Evolutionary conservation across 2,329 filamentous ascomycete genomes (phyloP).

Genomic region (Canariomyces notabilis): DNA sequence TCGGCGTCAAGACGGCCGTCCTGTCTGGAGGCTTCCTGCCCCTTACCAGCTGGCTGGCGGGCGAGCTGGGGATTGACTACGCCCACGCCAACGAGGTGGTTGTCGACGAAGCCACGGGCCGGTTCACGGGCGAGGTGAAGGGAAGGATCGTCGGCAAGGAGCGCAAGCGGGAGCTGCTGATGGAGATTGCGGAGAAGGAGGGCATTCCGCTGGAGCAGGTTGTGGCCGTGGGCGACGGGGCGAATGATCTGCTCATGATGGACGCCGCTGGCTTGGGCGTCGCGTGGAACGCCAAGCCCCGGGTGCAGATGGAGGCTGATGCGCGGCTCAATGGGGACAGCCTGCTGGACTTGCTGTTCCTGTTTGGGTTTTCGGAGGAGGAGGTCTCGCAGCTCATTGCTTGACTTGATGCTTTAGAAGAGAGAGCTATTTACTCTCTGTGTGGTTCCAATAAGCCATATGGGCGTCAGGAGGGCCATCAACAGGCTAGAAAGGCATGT

Average conservation of each 20-base stretch:
- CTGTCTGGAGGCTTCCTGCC: conserved; percentile 90
- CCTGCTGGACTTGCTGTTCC: conserved; percentile 65
- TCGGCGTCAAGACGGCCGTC: conserved; percentile 85
- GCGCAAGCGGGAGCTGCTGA: conserved; percentile 66
- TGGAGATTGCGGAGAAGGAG: conserved; percentile 66
- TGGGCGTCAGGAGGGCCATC: not conserved
- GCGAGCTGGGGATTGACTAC: conserved; percentile 76
- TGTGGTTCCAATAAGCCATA: not conserved
- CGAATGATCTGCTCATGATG: conserved; percentile 80
- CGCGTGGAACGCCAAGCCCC: conserved; percentile 79
- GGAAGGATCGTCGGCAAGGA: conserved; percentile 71
- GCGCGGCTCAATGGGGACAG: conserved; percentile 66
- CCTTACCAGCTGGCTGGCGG: conserved; percentile 79
- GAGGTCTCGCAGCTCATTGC: conserved; percentile 51
- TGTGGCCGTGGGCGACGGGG: conserved; percentile 74
- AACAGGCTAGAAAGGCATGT: too few relatives aligned
- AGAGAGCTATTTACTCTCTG: not conserved
- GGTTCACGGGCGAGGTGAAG: conserved; percentile 66
- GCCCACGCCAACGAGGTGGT: conserved; percentile 82
- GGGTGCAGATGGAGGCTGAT: conserved; percentile 72
- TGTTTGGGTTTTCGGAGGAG: conserved; percentile 66
- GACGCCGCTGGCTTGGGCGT: conserved; percentile 68
- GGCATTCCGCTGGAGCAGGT: conserved; percentile 60
- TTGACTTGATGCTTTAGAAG: too few relatives aligned
- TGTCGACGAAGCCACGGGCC: conserved; percentile 48